Evolutionary conservation across 345 rosid genomes (phyloP).

Genomic region (Boechera divaricarpa): DNA sequence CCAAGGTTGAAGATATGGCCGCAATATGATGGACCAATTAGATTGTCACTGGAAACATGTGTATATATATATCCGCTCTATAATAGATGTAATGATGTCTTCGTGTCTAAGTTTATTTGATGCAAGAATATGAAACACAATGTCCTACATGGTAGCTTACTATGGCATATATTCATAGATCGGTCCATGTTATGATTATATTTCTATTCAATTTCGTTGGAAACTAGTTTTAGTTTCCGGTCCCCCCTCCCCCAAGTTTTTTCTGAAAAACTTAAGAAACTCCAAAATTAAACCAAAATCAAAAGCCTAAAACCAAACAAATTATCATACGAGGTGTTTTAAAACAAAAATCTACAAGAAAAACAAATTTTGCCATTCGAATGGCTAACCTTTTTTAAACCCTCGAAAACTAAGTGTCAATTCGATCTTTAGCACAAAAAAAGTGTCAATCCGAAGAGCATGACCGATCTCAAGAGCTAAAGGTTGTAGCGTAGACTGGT

Average conservation of each 20-base stretch:
- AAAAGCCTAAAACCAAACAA: background rate
- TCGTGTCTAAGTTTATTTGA: slow-evolving; percentile 29
- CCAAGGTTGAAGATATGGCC: slow-evolving; percentile 30
- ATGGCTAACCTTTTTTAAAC: background rate
- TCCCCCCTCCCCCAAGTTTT: background rate
- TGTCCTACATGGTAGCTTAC: slow-evolving; percentile 32
- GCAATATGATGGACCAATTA: slow-evolving; percentile 30
- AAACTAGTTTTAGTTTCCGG: slow-evolving; percentile 7
- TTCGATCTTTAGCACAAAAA: background rate
- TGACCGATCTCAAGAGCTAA: background rate
- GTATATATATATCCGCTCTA: background rate
- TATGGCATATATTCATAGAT: slow-evolving; percentile 22
- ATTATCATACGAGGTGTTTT: background rate
- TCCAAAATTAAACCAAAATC: background rate
- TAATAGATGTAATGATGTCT: background rate
- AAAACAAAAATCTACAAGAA: too few species aligned
- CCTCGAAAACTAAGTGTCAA: background rate
- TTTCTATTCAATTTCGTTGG: background rate
- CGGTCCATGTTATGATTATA: slow-evolving; percentile 7
- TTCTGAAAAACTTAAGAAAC: too few species aligned
- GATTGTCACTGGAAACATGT: background rate
- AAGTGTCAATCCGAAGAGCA: background rate
- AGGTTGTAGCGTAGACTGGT: slow-evolving; percentile 1
- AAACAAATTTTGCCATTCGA: background rate
- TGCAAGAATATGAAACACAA: slow-evolving; percentile 19